These are phyloP conservation scores for Penicillium paradoxum DNA, from an alignment of 495 filamentous ascomycete species.

Conservation along the genomic window DNA sequence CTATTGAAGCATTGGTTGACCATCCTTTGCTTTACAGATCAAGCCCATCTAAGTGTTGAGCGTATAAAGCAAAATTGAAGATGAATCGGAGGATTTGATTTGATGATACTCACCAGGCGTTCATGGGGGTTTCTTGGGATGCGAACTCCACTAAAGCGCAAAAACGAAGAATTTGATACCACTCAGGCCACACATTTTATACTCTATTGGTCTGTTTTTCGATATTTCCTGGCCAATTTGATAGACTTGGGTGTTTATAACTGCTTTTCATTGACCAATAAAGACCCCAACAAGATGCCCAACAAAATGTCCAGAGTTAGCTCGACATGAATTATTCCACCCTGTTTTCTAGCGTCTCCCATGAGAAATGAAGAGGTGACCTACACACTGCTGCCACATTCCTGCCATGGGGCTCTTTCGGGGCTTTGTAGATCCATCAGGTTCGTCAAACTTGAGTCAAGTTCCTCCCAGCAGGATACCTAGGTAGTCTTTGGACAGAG, in stretches of 20 bases:
- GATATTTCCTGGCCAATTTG: background rate
- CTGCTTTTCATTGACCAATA: background rate
- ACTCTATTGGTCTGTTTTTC: background rate
- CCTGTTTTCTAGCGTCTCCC: no score
- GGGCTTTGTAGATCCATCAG: background rate
- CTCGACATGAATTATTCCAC: no score
- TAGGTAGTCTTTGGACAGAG: background rate
- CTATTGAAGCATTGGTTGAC: background rate
- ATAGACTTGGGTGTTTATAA: background rate
- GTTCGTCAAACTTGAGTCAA: background rate
- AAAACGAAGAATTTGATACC: conserved; percentile 7
- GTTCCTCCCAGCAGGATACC: background rate
- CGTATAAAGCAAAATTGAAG: background rate
- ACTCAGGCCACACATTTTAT: background rate
- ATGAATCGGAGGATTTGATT: conserved; percentile 6
- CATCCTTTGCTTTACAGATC: conserved; percentile 45
- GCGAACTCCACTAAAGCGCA: background rate
- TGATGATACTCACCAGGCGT: conserved; percentile 27
- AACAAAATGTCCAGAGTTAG: background rate
- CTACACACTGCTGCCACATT: no score
- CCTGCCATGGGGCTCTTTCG: no score
- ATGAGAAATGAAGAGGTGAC: no score
- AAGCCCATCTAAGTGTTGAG: conserved; percentile 63
- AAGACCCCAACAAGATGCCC: background rate
- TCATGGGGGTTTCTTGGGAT: conserved; percentile 9